Percentiles rank a stretch among this genome's conserved stretches.
Evolutionary conservation across 2,329 filamentous ascomycete genomes (phyloP).

Genomic region (Xylariomycetidae sp.): DNA sequence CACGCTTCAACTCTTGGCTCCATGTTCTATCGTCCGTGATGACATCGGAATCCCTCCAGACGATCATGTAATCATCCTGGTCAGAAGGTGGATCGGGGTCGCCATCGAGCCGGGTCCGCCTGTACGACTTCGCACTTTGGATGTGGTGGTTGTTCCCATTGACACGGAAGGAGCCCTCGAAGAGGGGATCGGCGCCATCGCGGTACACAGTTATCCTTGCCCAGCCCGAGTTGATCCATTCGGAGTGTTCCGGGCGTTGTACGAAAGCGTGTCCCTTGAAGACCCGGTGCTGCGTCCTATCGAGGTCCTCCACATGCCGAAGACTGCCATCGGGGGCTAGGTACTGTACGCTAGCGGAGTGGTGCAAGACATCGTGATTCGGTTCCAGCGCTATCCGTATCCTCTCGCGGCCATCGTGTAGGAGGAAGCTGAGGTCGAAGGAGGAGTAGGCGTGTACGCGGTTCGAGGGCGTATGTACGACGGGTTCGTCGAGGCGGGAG

Average conservation of each 20-base stretch:
- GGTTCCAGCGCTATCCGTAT: constrained; percentile 79
- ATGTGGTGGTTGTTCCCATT: constrained; percentile 82
- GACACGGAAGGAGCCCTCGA: constrained; percentile 84
- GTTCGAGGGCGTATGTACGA: constrained; percentile 72
- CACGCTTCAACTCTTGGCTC: constrained; percentile 60
- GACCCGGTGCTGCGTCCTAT: constrained; percentile 70
- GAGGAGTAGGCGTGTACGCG: constrained; percentile 72
- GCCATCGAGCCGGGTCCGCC: constrained; percentile 60
- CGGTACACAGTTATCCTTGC: constrained; percentile 70
- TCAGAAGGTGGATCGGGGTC: constrained; percentile 61
- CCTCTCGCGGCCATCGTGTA: constrained; percentile 60
- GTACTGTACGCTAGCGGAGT: constrained; percentile 68
- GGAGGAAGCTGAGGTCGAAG: constrained; percentile 78
- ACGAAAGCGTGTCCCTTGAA: constrained; percentile 77
- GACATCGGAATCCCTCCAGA: constrained; percentile 90
- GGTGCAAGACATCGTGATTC: constrained; percentile 81
- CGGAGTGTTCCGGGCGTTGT: constrained; percentile 48
- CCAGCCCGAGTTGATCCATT: constrained; percentile 82
- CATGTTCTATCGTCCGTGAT: constrained; percentile 30
- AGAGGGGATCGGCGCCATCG: constrained; percentile 74
- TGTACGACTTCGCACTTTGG: constrained; percentile 68
- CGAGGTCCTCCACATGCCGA: constrained; percentile 58
- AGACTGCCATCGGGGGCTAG: constrained; percentile 67
- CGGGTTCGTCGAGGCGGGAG: constrained; percentile 64
- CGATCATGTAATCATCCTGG: constrained; percentile 71